phyloP scores from a whole-genome alignment of 2,329 filamentous ascomycete genomes.

The Hypoxylon sp. region DNA sequence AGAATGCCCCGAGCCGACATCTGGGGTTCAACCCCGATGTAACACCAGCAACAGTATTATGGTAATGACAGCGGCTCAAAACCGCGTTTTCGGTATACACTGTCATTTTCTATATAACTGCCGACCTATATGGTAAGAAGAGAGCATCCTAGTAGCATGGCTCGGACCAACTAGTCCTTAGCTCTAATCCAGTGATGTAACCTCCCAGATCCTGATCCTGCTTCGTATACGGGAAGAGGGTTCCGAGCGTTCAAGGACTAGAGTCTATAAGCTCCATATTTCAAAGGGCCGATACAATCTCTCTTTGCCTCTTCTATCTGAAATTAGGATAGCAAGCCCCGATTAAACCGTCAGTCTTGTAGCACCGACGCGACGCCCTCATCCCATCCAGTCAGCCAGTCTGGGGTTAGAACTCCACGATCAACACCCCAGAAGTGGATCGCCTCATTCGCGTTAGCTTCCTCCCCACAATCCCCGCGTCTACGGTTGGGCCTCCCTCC shows the following conservation, averaged over 20 bases:
- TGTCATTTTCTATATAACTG: not conserved
- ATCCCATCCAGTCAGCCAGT: not conserved
- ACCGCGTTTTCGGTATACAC: not conserved
- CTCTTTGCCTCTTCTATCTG: slow-evolving; percentile 12
- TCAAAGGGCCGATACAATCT: slow-evolving; percentile 1
- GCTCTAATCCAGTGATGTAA: not conserved
- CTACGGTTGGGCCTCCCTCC: slow-evolving; percentile 14
- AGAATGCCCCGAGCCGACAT: slow-evolving; percentile 6
- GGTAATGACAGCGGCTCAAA: not conserved
- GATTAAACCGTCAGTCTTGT: slow-evolving; percentile 6
- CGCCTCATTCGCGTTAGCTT: slow-evolving; percentile 37
- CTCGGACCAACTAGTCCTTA: not conserved
- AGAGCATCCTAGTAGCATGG: not conserved
- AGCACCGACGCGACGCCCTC: not conserved
- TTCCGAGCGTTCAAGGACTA: slow-evolving; percentile 5
- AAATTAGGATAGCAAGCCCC: slow-evolving; percentile 1
- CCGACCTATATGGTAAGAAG: not conserved
- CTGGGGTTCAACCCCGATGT: slow-evolving; percentile 7
- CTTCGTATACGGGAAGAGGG: slow-evolving; percentile 8
- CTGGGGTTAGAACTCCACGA: slow-evolving; percentile 30
- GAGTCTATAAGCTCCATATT: slow-evolving; percentile 16
- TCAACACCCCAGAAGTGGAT: slow-evolving; percentile 36
- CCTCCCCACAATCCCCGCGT: slow-evolving; percentile 40
- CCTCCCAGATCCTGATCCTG: slow-evolving; percentile 2
- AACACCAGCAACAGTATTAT: not conserved